Conservation (phyloP, 768 basidiomycete genomes). For the Phanerochaete carnosa region DNA sequence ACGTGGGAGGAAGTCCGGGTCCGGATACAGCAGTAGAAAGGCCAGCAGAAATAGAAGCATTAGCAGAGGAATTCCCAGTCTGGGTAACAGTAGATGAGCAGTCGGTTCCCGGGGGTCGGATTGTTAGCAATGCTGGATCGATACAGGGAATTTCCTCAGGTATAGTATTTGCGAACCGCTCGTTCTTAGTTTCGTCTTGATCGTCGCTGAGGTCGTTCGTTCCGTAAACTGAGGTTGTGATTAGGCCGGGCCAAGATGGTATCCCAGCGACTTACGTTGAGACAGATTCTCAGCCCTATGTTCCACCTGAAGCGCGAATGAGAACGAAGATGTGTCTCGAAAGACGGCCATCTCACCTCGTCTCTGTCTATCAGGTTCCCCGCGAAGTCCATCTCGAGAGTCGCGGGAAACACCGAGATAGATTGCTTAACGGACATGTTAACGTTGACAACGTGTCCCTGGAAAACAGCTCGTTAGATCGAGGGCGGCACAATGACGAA, state of each 20-base stretch:
- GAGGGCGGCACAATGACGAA: background rate
- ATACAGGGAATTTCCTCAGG: conserved; percentile 1
- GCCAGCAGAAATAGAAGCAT: background rate
- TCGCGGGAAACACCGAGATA: conserved; percentile 12
- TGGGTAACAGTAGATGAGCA: background rate
- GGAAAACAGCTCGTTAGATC: background rate
- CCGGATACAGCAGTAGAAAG: background rate
- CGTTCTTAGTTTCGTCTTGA: background rate
- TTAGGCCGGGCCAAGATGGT: background rate
- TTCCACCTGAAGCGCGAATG: conserved; percentile 1
- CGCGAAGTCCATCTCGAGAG: conserved; percentile 19
- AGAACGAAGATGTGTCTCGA: background rate
- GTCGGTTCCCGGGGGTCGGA: background rate
- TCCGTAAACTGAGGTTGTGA: conserved; percentile 20
- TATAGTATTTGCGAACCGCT: background rate
- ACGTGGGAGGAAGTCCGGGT: background rate
- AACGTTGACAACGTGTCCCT: conserved; percentile 6
- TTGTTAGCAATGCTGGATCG: background rate
- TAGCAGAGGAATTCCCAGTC: background rate
- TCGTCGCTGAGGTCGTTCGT: conserved; percentile 24
- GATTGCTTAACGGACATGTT: conserved; percentile 16
- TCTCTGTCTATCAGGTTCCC: conserved; percentile 17
- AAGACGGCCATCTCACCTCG: conserved; percentile 13
- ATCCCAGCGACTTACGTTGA: conserved; percentile 16
- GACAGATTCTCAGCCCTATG: conserved; percentile 19